Base-by-base conservation (phyloP, 306 rosid genomes). In the Casuarina cunninghamiana region DNA sequence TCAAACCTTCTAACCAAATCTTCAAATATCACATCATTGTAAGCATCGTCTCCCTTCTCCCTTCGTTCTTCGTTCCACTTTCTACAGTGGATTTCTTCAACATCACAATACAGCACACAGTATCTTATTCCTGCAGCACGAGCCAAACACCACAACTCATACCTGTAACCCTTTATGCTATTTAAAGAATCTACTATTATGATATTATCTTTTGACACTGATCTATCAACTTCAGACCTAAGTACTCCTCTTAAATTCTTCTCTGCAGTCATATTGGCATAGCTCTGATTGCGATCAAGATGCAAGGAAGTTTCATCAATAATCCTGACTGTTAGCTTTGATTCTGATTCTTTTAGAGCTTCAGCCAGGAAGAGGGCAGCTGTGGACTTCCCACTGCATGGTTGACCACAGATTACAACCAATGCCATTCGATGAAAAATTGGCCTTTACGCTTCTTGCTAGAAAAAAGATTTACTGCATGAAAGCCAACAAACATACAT, bases 81-180 rank as follows among this genome's bases (percentile, higher is more conserved):
- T 63, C 96, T 87, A 75, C 97, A 88, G 72, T 83, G 78, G 5
- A 69, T 51, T 76, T 88, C 97, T 45, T 88, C 96, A n/a, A 87
- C 92, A 74, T 93, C 93, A 73, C 97, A 95, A 76, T 58, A 88
- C 2, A 95, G 69, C 32, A 95, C 96, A 83, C 97, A 95, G 73
- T 92, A 95, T 78, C 99, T 89, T 17, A 88, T 85, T 71, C 97
- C 99, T 0, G 96, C 84, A 2, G 90, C 97, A 17, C 99, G 91
- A 71, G 99, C 99, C 85, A 95, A 88, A 82, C 99, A 95, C 99
- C 99, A 95, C 26, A 95, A 81, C 81, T 93, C 99, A 0, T 93
- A 95, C 69, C 99, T 85, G 60, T 95, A 95, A 77, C 99, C 97
- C 87, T 95, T 91, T 77, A 95, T 95, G 74, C 77, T 91, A 77